Percentiles rank a stretch among this genome's conserved stretches.
phyloP scores from a whole-genome alignment of 805 yeast genomes.

The Peterozyma xylosa region DNA sequence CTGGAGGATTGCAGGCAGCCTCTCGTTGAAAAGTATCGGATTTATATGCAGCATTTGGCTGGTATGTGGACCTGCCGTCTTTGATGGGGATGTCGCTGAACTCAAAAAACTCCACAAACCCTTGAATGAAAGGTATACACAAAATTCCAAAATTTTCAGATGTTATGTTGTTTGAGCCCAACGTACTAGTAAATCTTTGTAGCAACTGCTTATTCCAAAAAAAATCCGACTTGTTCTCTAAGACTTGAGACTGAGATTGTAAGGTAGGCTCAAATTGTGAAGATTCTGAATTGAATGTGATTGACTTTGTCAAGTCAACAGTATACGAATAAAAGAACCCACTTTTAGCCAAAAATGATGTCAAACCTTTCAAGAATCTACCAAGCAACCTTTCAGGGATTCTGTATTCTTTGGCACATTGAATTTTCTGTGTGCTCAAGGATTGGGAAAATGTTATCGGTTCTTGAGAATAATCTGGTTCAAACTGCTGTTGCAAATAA shows the following conservation, averaged over 20 bases:
- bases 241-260: background rate
- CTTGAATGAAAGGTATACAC: constrained; percentile 14
- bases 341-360: constrained; percentile 11
- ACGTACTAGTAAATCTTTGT: constrained; percentile 8
- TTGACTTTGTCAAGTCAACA: constrained; percentile 7
- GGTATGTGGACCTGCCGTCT: background rate
- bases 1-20: no score
- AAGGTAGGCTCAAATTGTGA: background rate
- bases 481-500: no score
- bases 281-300: background rate
- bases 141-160: background rate
- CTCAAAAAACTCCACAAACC: constrained; percentile 12
- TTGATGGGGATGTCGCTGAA: background rate
- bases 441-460: no score
- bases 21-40: no score
- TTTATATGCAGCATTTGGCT: no score
- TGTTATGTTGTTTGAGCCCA: background rate
- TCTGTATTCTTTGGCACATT: no score
- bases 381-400: background rate
- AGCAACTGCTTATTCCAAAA: constrained; percentile 13
- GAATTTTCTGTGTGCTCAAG: no score
- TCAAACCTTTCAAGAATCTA: constrained; percentile 11
- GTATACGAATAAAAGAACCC: constrained; percentile 16
- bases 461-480: no score
- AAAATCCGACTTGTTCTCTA: constrained; percentile 7